Evolutionary conservation across 371 early-diverging fungal species (phyloP), one percentile per base, ranked within the genome.

Genomic region (Thermomucor indicae-seudaticae): DNA sequence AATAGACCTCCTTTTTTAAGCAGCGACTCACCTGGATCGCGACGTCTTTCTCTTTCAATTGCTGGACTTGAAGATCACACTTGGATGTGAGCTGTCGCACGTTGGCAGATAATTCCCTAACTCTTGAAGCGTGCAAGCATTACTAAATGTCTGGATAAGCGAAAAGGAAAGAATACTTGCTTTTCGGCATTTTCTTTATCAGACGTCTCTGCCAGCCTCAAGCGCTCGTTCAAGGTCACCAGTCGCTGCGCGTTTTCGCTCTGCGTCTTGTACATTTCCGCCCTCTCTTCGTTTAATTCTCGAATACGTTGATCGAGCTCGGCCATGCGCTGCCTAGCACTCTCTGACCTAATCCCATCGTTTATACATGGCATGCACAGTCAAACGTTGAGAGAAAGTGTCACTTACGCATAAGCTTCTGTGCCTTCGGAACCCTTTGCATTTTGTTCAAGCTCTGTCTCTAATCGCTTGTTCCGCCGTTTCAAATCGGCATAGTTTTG

Each of bases 191-290:
- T 38, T 8, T 84, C 75, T 40, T 69, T 73, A 28, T 88, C 72
- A 17, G 59, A 72, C 14, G 80, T 83, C 51, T 94, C 91, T 29
- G 75, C 65, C 19, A 58, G 61, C 47, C 89, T 72, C 51, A 83
- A 56, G 25, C 84, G 70, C 48, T 97, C 96, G 57, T 88, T 90
- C 64, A 95, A 66, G 42, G 86, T 84, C 25, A 97, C 67, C 24
- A 97, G 64, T 32, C 95, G 62, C 60, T 96, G 96, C 8, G 96
- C 93, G 70, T 95, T 95, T 34, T 80, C 79, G 20, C 89, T 88
- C 62, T 95, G 95, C 2, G 88, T 85, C 62, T 91, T 90, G 77
- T 95, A 97, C 64, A 95, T 78, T 47, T 93, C 91, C 5, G 84
- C 80, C 20, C 86, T 81, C 66, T 97, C 96, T 32, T 91, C 86